Evolutionary conservation across 345 rosid genomes (phyloP).

Genomic region (Geranium rotundifolium): DNA sequence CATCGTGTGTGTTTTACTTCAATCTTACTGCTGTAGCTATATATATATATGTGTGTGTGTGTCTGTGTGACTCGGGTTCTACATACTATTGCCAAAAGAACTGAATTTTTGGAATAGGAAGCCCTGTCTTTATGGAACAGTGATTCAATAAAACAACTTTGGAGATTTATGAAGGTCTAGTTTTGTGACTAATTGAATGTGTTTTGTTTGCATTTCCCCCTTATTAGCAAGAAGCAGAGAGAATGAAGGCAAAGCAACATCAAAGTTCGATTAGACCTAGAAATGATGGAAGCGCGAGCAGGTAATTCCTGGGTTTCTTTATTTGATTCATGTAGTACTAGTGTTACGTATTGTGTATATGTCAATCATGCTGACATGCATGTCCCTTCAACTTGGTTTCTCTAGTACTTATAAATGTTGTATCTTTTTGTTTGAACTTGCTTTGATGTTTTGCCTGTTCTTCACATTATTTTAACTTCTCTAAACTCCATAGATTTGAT

Average conservation of each 20-base stretch:
- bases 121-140: neutral
- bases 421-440: no score
- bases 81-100: neutral
- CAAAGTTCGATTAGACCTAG: constrained; percentile 22
- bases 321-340: neutral
- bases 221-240: constrained; percentile 61
- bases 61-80: neutral
- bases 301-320: constrained; percentile 23
- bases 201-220: constrained; percentile 11
- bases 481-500: neutral
- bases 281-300: constrained; percentile 20
- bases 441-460: no score
- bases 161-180: constrained; percentile 2
- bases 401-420: neutral
- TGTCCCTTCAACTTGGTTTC: neutral
- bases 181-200: constrained; percentile 3
- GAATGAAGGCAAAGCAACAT: constrained; percentile 39
- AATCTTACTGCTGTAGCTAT: no score
- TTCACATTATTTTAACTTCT: neutral
- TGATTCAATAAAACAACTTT: neutral
- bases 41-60: no score
- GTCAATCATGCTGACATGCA: neutral
- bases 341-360: neutral
- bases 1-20: no score
- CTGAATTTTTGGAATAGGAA: neutral